Evolutionary conservation across 768 basidiomycete genomes (phyloP), one percentile per base, ranked within the genome.

Genomic region (Lentinus tigrinus): DNA sequence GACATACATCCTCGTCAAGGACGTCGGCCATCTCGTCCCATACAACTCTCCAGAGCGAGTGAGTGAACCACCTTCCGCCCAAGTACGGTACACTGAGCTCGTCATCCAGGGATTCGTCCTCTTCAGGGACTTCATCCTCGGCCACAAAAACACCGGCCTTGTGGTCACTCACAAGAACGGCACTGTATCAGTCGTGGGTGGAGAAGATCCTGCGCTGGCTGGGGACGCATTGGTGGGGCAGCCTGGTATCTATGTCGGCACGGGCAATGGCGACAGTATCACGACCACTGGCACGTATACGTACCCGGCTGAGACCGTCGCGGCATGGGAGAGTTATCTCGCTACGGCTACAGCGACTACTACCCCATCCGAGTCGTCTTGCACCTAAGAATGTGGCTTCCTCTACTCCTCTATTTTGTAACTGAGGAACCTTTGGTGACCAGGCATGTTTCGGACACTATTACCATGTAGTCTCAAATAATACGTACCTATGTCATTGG

Each of bases 41-140:
- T 48, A 72, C 21, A 63, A 56, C 27, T 70, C 74, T 48, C 80
- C 78, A 4, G 26, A 62, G 37, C 69, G 75, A 9, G 87, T 87
- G 76, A 75, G 68, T 78, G 79, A 61, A 70, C 26, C 4, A 24
- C 4, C 21, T 3, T 24, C 11, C 36, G 5, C 24, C 11, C 23
- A 19, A 39, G 40, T 39, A 10, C 17, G 1, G 23, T 55, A 11
- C 5, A 6, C 28, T 55, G 16, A n/a, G 24, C 55, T 2, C 10
- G 8, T 36, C 16, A 28, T 19, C 3, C 58, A 90, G 88, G 85
- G 82, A 2, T 76, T 80, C 68, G 78, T 78, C 19, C 82, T 90
- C 68, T 67, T 78, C 16, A 81, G 84, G 17, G 85, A 91, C 59
- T 90, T 89, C 60, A 73, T 90, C 49, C 74, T 91, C 31, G 88